Percentiles rank a stretch among this genome's conserved stretches.
Conservation (phyloP, 805 yeast genomes). For the Saccharomycodes ludwigii region DNA sequence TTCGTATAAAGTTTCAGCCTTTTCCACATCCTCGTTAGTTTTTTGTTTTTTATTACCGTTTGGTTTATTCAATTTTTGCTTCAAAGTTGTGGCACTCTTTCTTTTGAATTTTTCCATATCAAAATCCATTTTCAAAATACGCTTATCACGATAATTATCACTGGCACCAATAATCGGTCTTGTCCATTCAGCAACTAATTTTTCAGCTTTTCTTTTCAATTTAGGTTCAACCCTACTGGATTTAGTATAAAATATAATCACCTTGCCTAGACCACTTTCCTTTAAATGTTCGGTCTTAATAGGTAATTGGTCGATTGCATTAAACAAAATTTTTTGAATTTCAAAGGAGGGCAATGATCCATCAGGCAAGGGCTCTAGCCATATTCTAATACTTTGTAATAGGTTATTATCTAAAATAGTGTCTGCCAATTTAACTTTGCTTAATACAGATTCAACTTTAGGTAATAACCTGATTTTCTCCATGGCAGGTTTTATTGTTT, state of each 20-base stretch:
- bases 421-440: slow-evolving; percentile 79
- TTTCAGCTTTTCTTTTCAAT: slow-evolving; percentile 81
- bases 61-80: slow-evolving; percentile 17
- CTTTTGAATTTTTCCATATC: slow-evolving; percentile 40
- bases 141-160: slow-evolving; percentile 84
- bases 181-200: slow-evolving; percentile 93
- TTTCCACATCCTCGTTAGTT: slow-evolving; percentile 15
- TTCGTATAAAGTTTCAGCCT: slow-evolving; percentile 52
- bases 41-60: slow-evolving; percentile 21
- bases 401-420: slow-evolving; percentile 88
- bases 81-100: slow-evolving; percentile 17
- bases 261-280: slow-evolving; percentile 90
- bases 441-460: slow-evolving; percentile 61
- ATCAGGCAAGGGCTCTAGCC: slow-evolving; percentile 98
- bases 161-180: slow-evolving; percentile 94
- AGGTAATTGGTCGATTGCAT: slow-evolving; percentile 65
- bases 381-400: slow-evolving; percentile 83
- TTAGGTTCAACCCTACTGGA: slow-evolving; percentile 79
- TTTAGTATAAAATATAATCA: slow-evolving; percentile 84
- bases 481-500: slow-evolving; percentile 29
- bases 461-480: slow-evolving; percentile 67
- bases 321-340: slow-evolving; percentile 78
- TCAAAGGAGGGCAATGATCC: slow-evolving; percentile 96
- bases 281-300: slow-evolving; percentile 91
- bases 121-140: slow-evolving; percentile 56